Evolutionary conservation across 208 protist species (phyloP).

Genomic region (Porcisia hertigi): DNA sequence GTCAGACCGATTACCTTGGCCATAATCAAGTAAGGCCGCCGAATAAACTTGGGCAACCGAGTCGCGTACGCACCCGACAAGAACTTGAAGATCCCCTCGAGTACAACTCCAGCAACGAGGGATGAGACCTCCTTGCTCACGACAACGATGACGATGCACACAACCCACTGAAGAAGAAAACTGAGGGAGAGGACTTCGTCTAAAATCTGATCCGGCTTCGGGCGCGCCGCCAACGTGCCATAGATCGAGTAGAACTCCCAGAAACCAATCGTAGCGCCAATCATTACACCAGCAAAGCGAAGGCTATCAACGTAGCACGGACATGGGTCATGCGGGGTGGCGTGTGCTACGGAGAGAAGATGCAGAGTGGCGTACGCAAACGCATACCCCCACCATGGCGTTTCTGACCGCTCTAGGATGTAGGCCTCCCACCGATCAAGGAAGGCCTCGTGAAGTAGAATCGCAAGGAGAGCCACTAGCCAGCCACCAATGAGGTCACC

Average conservation of each 20-base stretch:
- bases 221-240: constrained; percentile 28
- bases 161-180: constrained; percentile 49
- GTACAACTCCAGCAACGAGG: constrained; percentile 21
- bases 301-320: constrained; percentile 79
- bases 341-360: constrained; percentile 42
- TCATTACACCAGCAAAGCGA: constrained; percentile 56
- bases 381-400: constrained; percentile 39
- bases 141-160: constrained; percentile 43
- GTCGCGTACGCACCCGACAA: constrained; percentile 31
- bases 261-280: constrained; percentile 43
- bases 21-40: constrained; percentile 33
- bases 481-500: constrained; percentile 63
- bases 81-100: constrained; percentile 52
- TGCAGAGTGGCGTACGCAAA: constrained; percentile 42
- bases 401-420: constrained; percentile 20
- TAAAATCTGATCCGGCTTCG: constrained; percentile 11
- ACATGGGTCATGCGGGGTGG: constrained; percentile 61
- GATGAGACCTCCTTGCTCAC: constrained; percentile 50
- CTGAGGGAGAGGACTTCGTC: constrained; percentile 29
- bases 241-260: constrained; percentile 38
- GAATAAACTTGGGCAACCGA: constrained; percentile 24
- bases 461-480: constrained; percentile 36
- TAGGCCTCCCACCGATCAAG: constrained; percentile 33
- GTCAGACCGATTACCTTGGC: constrained; percentile 29
- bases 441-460: constrained; percentile 52